Evolutionary conservation across 495 filamentous ascomycete species (phyloP).

Genomic region (Penicillium verhagenii): DNA sequence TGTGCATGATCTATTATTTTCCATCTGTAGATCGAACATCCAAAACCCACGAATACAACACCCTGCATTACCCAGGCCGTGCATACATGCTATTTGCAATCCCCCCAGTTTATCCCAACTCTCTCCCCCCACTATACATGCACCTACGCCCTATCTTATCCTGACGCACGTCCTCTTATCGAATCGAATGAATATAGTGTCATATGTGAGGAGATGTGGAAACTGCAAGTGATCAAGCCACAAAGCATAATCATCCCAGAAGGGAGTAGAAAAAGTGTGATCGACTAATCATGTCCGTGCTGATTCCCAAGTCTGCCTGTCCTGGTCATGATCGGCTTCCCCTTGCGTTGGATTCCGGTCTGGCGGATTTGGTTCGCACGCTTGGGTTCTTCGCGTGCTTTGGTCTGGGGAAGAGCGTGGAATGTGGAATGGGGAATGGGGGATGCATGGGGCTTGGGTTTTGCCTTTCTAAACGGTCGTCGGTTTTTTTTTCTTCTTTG

Average conservation of each 20-base stretch:
- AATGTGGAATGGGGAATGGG: conserved; percentile 1
- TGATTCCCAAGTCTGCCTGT: conserved; percentile 9
- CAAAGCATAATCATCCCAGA: background rate
- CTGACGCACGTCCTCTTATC: background rate
- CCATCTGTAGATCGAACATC: background rate
- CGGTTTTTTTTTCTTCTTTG: background rate
- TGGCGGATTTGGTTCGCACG: conserved; percentile 10
- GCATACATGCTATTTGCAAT: no score
- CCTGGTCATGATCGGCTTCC: conserved; percentile 12
- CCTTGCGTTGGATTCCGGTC: conserved; percentile 19
- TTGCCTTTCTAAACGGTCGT: conserved; percentile 1
- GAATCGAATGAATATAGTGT: background rate
- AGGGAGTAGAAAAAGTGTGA: background rate
- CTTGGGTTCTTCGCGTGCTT: conserved; percentile 10
- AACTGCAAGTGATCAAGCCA: conserved; percentile 1
- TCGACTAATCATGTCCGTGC: background rate
- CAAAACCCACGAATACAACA: no score
- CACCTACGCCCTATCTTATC: background rate
- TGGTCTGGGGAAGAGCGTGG: conserved; percentile 11
- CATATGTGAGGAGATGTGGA: background rate
- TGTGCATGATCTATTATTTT: background rate
- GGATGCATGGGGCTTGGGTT: background rate
- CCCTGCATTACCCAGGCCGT: no score
- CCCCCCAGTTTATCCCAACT: no score
- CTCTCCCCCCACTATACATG: background rate